These are phyloP conservation scores for Aspergillus glaucus DNA, from an alignment of 2,329 filamentous ascomycete species.

Conservation along the genomic window DNA sequence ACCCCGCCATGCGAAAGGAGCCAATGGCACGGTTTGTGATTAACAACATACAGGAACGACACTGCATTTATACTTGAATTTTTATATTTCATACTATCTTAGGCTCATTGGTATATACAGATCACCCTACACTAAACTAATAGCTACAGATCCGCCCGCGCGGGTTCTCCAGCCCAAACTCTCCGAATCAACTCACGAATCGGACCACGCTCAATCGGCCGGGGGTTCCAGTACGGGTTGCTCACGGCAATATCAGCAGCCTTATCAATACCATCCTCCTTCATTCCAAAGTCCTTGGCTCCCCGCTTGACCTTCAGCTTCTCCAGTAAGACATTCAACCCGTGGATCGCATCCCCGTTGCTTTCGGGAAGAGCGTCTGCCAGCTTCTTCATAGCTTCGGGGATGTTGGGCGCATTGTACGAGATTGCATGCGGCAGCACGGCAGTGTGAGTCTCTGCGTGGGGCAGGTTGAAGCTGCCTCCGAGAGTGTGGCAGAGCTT, in stretches of 20 bases:
- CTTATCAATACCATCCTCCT: slow-evolving; percentile 55
- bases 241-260: slow-evolving; percentile 53
- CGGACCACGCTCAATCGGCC: slow-evolving; percentile 45
- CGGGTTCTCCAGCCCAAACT: slow-evolving; percentile 56
- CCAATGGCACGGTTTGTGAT: slow-evolving; percentile 4
- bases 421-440: slow-evolving; percentile 58
- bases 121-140: slow-evolving; percentile 2
- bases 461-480: slow-evolving; percentile 57
- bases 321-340: slow-evolving; percentile 51
- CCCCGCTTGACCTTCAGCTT: slow-evolving; percentile 50
- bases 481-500: slow-evolving; percentile 62
- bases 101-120: neutral
- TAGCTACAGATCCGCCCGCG: slow-evolving; percentile 46
- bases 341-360: slow-evolving; percentile 53
- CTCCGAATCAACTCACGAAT: slow-evolving; percentile 53
- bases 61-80: neutral
- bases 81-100: neutral
- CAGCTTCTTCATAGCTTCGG: slow-evolving; percentile 47
- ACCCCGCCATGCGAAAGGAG: slow-evolving; percentile 21
- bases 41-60: neutral
- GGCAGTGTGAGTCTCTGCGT: slow-evolving; percentile 60
- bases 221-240: slow-evolving; percentile 57
- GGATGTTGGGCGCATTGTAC: slow-evolving; percentile 54
- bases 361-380: slow-evolving; percentile 51
- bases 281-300: slow-evolving; percentile 52